phyloP scores from a whole-genome alignment of 2,329 filamentous ascomycete genomes.

The Onygena corvina region DNA sequence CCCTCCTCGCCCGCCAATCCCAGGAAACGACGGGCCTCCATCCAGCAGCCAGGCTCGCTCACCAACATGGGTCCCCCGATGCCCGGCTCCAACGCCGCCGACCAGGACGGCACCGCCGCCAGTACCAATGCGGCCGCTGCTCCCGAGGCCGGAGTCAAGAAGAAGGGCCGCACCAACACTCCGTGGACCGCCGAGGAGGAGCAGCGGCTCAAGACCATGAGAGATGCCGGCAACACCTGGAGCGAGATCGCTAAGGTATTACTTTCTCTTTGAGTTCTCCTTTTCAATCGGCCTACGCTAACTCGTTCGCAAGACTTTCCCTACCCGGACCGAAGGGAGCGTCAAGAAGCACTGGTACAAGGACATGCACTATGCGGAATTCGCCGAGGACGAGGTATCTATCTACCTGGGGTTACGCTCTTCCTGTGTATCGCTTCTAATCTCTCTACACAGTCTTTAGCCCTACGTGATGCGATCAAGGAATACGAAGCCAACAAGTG shows the following conservation, averaged over 20 bases:
- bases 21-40: conserved; percentile 36
- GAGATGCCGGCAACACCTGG: conserved; percentile 88
- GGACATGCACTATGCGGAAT: conserved; percentile 99
- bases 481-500: conserved; percentile 98
- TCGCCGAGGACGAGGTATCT: conserved; percentile 88
- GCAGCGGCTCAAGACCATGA: conserved; percentile 81
- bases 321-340: conserved; percentile 83
- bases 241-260: conserved; percentile 90
- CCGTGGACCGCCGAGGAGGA: conserved; percentile 96
- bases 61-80: conserved; percentile 27
- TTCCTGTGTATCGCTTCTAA: conserved; percentile 17
- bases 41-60: conserved; percentile 25
- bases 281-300: not conserved
- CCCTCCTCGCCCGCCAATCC: conserved; percentile 26
- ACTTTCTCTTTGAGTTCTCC: not conserved
- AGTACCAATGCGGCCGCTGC: conserved; percentile 31
- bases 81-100: conserved; percentile 20
- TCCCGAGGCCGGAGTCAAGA: conserved; percentile 46
- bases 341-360: conserved; percentile 99
- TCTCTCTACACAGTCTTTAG: conserved; percentile 26
- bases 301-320: conserved; percentile 57
- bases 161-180: conserved; percentile 96
- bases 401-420: not conserved
- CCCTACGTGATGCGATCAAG: conserved; percentile 82
- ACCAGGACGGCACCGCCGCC: conserved; percentile 23